Evolutionary conservation across 164 flowering plant species (phyloP), one percentile per base, ranked within the genome.

Genomic region (Tinospora cordifolia): DNA sequence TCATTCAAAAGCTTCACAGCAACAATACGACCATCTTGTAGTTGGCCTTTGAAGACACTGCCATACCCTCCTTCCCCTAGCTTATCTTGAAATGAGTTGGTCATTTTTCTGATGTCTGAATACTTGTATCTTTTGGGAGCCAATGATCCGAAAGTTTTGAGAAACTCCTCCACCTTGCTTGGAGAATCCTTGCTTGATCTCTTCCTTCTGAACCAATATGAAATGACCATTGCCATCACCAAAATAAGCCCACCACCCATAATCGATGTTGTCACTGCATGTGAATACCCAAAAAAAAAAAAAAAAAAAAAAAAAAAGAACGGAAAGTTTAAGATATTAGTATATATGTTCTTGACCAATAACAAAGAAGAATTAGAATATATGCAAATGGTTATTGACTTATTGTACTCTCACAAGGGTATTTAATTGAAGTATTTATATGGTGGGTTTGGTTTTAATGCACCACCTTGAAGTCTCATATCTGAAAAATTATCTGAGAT

Each of bases 51-150:
- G n/a, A 58, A 60, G 3, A 69, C 72, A 3, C 47, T 59, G 3
- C 72, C 72, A 36, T 69, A 69, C 0, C 65, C 72, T 58, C 72
- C 72, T 69, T 69, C 36, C 0, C 72, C 72, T 26, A 69, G 62
- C 34, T 54, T 69, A 38, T 26, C 63, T 14, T 69, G 13, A 41
- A 69, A 69, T 15, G 41, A 24, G 26, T 59, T 40, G 1, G 72
- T 59, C 47, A 69, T 69, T 30, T 27, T 69, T 62, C 40, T 69
- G 8, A 60, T 39, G 10, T 69, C 65, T 12, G 34, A 44, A 60
- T 40, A 60, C 26, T 10, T 19, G 72, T 69, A 69, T 41, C 65
- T 62, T 22, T 22, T 69, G 13, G 72, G 65, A 6, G 10, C 27
- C 5, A 69, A 30, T 6, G 49, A 22, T 25, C 26, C 3, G 21